A percentile compares a stretch with the other conserved stretches of the same genome.
phyloP scores from a whole-genome alignment of 202 grass and related monocot species.

The Schoenoplectus triqueter region DNA sequence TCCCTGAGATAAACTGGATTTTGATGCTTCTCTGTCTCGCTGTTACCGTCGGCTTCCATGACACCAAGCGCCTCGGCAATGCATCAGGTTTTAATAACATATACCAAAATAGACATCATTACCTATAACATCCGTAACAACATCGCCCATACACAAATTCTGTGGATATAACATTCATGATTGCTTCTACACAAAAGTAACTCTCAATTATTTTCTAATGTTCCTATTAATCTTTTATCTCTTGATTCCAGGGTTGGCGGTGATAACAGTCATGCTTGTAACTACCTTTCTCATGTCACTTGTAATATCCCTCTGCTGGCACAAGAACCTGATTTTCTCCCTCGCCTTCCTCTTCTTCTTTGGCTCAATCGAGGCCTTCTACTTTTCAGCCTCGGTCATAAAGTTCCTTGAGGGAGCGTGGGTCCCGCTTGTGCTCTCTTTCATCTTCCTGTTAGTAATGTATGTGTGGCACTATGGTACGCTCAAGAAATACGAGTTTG shows the following conservation, averaged over 20 bases:
- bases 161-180: not conserved
- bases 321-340: conserved; percentile 64
- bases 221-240: conserved; percentile 11
- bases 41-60: conserved; percentile 84
- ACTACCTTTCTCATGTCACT: conserved; percentile 94
- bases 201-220: not conserved
- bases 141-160: not conserved
- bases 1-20: conserved; percentile 96
- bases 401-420: conserved; percentile 92
- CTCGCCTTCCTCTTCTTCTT: conserved; percentile 75
- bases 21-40: conserved; percentile 83
- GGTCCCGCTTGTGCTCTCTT: conserved; percentile 79
- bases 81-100: conserved; percentile 65
- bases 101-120: not conserved
- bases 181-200: not conserved
- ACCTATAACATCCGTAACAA: not conserved
- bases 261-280: conserved; percentile 93
- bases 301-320: conserved; percentile 89
- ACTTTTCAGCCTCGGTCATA: conserved; percentile 78
- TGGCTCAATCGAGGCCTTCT: conserved; percentile 74
- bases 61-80: conserved; percentile 79
- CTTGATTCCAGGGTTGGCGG: conserved; percentile 65
- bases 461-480: conserved; percentile 92
- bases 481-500: conserved; percentile 76
- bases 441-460: conserved; percentile 90